phyloP scores from a whole-genome alignment of 2,329 filamentous ascomycete genomes.

The Amylocarpus encephaloides region DNA sequence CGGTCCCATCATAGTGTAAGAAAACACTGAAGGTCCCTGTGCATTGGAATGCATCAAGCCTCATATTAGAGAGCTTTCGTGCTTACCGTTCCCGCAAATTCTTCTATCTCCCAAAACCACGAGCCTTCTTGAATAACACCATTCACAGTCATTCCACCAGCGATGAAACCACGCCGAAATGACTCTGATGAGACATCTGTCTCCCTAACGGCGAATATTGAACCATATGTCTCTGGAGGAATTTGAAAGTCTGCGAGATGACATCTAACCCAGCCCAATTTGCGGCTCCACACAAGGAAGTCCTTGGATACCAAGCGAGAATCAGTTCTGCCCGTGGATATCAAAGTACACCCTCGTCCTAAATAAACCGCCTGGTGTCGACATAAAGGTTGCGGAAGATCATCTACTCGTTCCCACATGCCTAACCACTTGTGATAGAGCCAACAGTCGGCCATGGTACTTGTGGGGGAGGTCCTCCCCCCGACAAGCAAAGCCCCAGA shows the following conservation, averaged over 20 bases:
- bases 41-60: background rate
- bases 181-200: background rate
- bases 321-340: conserved; percentile 28
- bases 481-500: conserved; percentile 61
- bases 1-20: too few relatives aligned
- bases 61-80: background rate
- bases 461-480: conserved; percentile 70
- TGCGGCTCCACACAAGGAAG: conserved; percentile 28
- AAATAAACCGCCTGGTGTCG: conserved; percentile 61
- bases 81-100: conserved; percentile 16
- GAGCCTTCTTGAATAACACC: conserved; percentile 57
- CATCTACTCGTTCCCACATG: conserved; percentile 57
- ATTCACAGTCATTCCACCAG: conserved; percentile 64
- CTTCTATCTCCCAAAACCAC: conserved; percentile 56
- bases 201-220: conserved; percentile 13
- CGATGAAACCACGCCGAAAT: conserved; percentile 49
- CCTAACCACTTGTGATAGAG: conserved; percentile 48
- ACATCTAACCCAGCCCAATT: conserved; percentile 27
- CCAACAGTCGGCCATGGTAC: conserved; percentile 70
- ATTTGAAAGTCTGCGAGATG: conserved; percentile 3
- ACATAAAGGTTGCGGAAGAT: conserved; percentile 66
- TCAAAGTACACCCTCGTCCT: conserved; percentile 42
- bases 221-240: conserved; percentile 20
- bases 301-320: conserved; percentile 19
- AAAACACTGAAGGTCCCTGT: too few relatives aligned